Evolutionary conservation across 495 filamentous ascomycete species (phyloP), one percentile per base, ranked within the genome.

Genomic region (Penicillium fimorum): DNA sequence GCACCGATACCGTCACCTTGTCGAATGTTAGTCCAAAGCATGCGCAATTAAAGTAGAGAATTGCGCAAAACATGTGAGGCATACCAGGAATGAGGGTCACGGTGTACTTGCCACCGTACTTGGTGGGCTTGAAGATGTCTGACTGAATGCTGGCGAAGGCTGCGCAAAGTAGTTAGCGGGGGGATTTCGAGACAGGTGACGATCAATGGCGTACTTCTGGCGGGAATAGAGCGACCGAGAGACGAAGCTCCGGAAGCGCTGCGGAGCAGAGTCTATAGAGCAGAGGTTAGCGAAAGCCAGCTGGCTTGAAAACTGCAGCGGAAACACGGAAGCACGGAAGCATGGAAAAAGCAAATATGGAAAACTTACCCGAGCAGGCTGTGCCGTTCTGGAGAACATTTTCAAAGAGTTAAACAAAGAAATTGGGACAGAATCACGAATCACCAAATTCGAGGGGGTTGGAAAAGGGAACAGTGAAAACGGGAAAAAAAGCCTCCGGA

Each of bases 31-130:
- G 52, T 22, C n/a, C 9, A 43, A 9, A 20, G 20, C 45, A 24
- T 40, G 50, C 50, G 50, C 50, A 22, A 41, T 15, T 10, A 1
- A 1, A 32, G 1, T 2, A 42, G 12, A 38, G 3, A 41, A 47
- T 22, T 62, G 58, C 59, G 65, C 54, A 46, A 29, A 15, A 47
- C 27, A 30, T 20, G 24, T 17, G 49, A 42, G 18, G 40, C 76
- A 61, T 81, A 88, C 86, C 93, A 64, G 94, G 94, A 73, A 98
- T 97, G 58, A 98, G 83, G 50, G 95, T 97, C 63, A 96, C 92
- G 17, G 95, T 97, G 84, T 97, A 97, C 80, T 97, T 98, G 72
- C 94, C 92, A 64, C 94, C 94, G 77, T 93, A 97, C 78, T 97
- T 98, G 68, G 94, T 96, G 53, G 94, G 94, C 82, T 96, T 94